A percentile compares a stretch with the other conserved stretches of the same genome.
Evolutionary conservation across 108 stramenopile genomes (phyloP).

Genomic region (Nitzschia inconspicua): DNA sequence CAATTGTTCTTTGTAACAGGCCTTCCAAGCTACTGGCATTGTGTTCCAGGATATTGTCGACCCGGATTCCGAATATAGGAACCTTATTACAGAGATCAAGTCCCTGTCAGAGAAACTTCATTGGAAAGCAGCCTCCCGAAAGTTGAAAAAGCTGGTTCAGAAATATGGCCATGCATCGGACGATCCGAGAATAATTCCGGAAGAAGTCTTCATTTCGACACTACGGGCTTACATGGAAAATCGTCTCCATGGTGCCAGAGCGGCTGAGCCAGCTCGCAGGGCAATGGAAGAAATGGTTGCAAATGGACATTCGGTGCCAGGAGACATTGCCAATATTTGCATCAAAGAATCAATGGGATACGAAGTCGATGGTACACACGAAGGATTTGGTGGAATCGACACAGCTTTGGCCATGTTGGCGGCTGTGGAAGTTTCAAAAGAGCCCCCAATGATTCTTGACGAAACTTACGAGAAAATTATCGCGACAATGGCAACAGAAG

Average conservation of each 20-base stretch:
- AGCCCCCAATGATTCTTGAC: slow-evolving; percentile 27
- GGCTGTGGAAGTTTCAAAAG: slow-evolving; percentile 47
- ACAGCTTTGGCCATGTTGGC: slow-evolving; percentile 81
- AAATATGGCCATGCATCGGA: slow-evolving; percentile 31
- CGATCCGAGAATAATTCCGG: slow-evolving; percentile 46
- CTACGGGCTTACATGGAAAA: slow-evolving; percentile 69
- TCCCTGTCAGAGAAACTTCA: slow-evolving; percentile 60
- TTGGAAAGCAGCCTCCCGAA: slow-evolving; percentile 81
- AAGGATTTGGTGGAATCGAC: slow-evolving; percentile 84
- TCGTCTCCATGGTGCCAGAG: slow-evolving; percentile 80
- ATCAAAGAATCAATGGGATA: slow-evolving; percentile 58
- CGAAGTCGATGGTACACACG: slow-evolving; percentile 67
- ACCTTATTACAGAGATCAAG: slow-evolving; percentile 46
- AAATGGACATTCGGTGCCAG: slow-evolving; percentile 57
- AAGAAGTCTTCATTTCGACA: slow-evolving; percentile 53
- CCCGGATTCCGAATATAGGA: slow-evolving; percentile 72
- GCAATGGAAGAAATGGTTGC: slow-evolving; percentile 80
- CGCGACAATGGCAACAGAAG: slow-evolving; percentile 47
- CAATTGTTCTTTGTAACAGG: not conserved
- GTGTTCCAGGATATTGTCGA: slow-evolving; percentile 69
- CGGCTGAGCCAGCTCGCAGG: slow-evolving; percentile 79
- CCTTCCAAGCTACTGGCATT: slow-evolving; percentile 16
- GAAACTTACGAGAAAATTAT: slow-evolving; percentile 68
- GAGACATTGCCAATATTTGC: slow-evolving; percentile 60
- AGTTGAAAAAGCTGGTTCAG: slow-evolving; percentile 55